Percentiles rank a stretch among this genome's conserved stretches.
phyloP scores from a whole-genome alignment of 768 basidiomycete genomes.

The Hebeloma cylindrosporum region DNA sequence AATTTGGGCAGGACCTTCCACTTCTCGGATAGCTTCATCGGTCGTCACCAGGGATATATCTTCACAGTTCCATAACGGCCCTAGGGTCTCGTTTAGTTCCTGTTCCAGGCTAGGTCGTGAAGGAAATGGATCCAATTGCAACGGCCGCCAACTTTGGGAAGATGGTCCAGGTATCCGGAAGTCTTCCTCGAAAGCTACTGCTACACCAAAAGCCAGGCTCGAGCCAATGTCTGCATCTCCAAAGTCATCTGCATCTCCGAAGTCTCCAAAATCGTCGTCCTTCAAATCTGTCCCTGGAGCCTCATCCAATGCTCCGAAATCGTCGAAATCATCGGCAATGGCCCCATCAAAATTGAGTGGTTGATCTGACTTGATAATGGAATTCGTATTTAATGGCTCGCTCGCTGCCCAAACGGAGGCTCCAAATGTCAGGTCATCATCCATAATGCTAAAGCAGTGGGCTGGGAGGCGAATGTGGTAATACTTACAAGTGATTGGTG shows the following conservation, averaged over 20 bases:
- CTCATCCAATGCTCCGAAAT: constrained; percentile 52
- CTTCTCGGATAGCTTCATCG: constrained; percentile 74
- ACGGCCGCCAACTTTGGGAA: constrained; percentile 54
- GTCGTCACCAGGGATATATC: constrained; percentile 55
- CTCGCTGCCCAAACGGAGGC: constrained; percentile 71
- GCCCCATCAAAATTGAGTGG: constrained; percentile 31
- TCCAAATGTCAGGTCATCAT: constrained; percentile 72
- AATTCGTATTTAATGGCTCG: constrained; percentile 33
- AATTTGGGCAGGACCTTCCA: constrained; percentile 78
- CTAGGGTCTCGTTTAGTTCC: constrained; percentile 66
- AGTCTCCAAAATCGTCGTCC: constrained; percentile 85
- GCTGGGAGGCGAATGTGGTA: constrained; percentile 12
- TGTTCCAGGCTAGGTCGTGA: constrained; percentile 53
- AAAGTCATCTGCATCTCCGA: constrained; percentile 89
- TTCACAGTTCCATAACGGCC: constrained; percentile 59
- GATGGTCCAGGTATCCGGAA: constrained; percentile 43
- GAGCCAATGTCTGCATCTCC: constrained; percentile 53
- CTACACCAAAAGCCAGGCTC: constrained; percentile 34
- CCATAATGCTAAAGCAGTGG: constrained; percentile 35
- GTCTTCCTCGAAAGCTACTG: constrained; percentile 37
- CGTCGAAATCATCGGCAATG: constrained; percentile 51
- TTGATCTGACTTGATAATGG: constrained; percentile 23
- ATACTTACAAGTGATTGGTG: constrained; percentile 11
- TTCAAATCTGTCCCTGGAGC: constrained; percentile 42
- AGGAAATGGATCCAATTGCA: constrained; percentile 67